phyloP scores from a whole-genome alignment of 2,329 filamentous ascomycete genomes.

The Calonectria henricotiae region DNA sequence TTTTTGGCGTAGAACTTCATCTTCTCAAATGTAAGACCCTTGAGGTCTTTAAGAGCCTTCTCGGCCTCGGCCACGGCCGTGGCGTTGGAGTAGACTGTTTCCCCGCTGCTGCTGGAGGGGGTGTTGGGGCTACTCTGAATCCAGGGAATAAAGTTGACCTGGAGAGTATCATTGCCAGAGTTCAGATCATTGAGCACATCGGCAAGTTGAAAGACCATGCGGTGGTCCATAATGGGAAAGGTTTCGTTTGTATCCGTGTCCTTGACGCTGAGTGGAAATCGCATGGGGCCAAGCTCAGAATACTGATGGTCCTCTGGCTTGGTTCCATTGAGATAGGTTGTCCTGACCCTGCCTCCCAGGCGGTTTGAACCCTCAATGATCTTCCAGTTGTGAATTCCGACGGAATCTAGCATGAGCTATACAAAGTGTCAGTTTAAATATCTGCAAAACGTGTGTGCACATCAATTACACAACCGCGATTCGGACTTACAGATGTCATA shows the following conservation, averaged over 20 bases:
- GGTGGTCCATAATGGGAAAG: conserved; percentile 74
- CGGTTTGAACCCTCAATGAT: conserved; percentile 62
- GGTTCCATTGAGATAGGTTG: conserved; percentile 62
- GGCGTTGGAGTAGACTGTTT: conserved; percentile 48
- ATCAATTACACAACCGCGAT: background rate
- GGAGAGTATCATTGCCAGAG: conserved; percentile 63
- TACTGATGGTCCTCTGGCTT: conserved; percentile 61
- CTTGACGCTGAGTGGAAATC: conserved; percentile 72
- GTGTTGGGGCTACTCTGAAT: conserved; percentile 66
- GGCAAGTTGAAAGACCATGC: conserved; percentile 77
- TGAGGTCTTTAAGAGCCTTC: conserved; percentile 51
- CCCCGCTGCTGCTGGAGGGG: conserved; percentile 47
- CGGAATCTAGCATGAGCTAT: conserved; percentile 60
- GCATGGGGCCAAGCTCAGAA: conserved; percentile 78
- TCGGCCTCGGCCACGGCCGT: conserved; percentile 49
- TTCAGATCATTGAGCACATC: conserved; percentile 75
- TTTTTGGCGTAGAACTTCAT: conserved; percentile 49
- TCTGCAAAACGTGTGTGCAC: background rate
- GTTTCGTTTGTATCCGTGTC: conserved; percentile 68
- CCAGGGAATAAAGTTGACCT: conserved; percentile 77
- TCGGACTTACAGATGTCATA: conserved; percentile 40
- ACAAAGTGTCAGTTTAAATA: background rate
- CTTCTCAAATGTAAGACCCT: conserved; percentile 46
- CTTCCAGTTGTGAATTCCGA: conserved; percentile 63
- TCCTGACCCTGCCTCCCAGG: conserved; percentile 63